Base-by-base conservation (phyloP, 306 rosid genomes). In the Cucumis sativus region DNA sequence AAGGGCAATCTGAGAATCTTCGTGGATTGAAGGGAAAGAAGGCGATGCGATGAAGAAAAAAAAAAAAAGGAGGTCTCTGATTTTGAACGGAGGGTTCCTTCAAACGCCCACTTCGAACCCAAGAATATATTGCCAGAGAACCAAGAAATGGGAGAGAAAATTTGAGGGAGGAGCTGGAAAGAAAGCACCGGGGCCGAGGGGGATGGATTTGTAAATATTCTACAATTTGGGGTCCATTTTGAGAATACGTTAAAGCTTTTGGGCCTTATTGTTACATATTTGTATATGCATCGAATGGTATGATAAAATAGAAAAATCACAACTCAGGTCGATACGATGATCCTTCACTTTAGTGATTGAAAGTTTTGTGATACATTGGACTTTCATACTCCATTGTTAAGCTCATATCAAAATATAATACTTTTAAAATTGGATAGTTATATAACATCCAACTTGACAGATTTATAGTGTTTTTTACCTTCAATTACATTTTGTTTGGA, bases 1-100 rank as follows among this genome's bases (percentile, higher is more conserved):
- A 69, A 21, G 3, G 20, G 39, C 8, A 69, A 69, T 45, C 39
- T 23, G 37, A 45, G 57, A 69, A 69, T 43, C 40, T 41, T 28
- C 25, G 76, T 10, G 9, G 57, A 45, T 21, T 69, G 75, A 33
- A 69, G n/a, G n/a, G 74, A 41, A 39, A 69, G 75, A 69, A 69
- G 57, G 30, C 20, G 57, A 47, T 49, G 15, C 76, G 41, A 71
- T 45, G 39, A 25, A 45, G 76, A 37, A 47, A 43, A 15, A 51
- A n/a, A n/a, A 20, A 39, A 70, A 56, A 16, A 52, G 37, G 21
- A 70, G 59, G 54, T 12, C 35, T 41, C 58, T 47, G 76, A 47
- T 45, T 47, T 70, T 47, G 76, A 47, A 47, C 58, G 76, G 61
- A 51, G 76, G 75, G 76, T 47, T 72, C 76, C 43, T 72, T 51